Conservation (phyloP, 2,329 filamentous ascomycete species). For the Blastomyces silverae region DNA sequence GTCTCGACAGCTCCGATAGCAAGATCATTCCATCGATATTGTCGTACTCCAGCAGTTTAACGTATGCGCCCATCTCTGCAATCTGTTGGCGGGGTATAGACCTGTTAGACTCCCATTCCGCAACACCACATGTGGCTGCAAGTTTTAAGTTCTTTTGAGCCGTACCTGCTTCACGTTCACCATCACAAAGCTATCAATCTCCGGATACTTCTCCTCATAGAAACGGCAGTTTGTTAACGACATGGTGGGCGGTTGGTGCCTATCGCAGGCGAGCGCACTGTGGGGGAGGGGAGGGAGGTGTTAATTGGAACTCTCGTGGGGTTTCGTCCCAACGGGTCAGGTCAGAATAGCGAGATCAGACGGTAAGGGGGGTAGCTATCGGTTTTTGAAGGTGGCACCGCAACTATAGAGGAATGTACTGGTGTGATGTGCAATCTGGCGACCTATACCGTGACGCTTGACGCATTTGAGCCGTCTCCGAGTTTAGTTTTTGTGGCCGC, state of each 20-base stretch:
- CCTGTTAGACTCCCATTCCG: conserved; percentile 4
- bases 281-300: not conserved
- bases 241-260: conserved; percentile 56
- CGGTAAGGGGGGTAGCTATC: not conserved
- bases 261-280: not conserved
- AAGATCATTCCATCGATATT: conserved; percentile 99
- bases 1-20: conserved; percentile 90
- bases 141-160: not conserved
- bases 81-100: conserved; percentile 53
- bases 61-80: conserved; percentile 99
- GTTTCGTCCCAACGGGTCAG: conserved; percentile 4
- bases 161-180: conserved; percentile 95
- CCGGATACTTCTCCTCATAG: conserved; percentile 95
- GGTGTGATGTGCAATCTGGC: not conserved
- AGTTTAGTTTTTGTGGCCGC: conserved; percentile 6
- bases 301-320: not conserved
- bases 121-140: not conserved
- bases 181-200: conserved; percentile 99
- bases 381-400: not conserved
- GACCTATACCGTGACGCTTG: not conserved
- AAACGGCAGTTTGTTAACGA: conserved; percentile 95
- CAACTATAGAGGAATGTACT: not conserved
- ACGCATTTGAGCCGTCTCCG: too few relatives aligned
- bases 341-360: not conserved
- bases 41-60: conserved; percentile 98